phyloP scores from a whole-genome alignment of 352 stramenopile genomes.

The Phytophthora rubi region DNA sequence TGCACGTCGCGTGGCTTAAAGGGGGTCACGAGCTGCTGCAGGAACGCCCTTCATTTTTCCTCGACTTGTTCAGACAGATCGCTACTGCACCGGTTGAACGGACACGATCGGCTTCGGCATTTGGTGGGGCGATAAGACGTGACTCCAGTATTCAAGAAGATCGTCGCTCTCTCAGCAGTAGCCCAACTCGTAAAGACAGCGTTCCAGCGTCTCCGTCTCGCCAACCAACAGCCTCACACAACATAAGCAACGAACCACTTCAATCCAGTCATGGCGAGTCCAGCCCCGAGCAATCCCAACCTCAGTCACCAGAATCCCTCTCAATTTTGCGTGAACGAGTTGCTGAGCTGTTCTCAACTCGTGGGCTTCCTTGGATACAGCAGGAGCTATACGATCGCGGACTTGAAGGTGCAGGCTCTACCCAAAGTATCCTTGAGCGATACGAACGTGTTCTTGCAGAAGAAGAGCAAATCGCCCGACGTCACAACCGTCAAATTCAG shows the following conservation, averaged over 20 bases:
- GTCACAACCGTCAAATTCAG: constrained; percentile 16
- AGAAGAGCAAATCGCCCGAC: constrained; percentile 36
- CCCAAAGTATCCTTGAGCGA: constrained; percentile 46
- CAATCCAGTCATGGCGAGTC: background rate
- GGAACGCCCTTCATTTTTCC: constrained; percentile 60
- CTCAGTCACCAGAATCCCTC: background rate
- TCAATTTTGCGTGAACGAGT: constrained; percentile 31
- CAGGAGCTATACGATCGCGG: constrained; percentile 83
- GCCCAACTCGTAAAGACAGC: constrained; percentile 9
- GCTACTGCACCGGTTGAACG: constrained; percentile 7
- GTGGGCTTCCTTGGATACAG: constrained; percentile 76
- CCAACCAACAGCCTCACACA: background rate
- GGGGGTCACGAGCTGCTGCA: constrained; percentile 76
- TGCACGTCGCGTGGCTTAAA: constrained; percentile 80
- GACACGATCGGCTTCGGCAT: background rate
- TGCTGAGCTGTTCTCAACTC: constrained; percentile 32
- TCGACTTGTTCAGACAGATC: constrained; percentile 62
- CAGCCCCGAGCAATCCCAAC: background rate
- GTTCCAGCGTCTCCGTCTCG: background rate
- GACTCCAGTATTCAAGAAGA: background rate
- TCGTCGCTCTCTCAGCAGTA: background rate
- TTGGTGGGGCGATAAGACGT: background rate
- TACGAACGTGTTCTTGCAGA: constrained; percentile 50
- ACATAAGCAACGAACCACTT: background rate
- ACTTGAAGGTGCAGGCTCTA: constrained; percentile 60